These are phyloP conservation scores for Jatropha multifida DNA, from an alignment of 441 rosid species.

Conservation along the genomic window DNA sequence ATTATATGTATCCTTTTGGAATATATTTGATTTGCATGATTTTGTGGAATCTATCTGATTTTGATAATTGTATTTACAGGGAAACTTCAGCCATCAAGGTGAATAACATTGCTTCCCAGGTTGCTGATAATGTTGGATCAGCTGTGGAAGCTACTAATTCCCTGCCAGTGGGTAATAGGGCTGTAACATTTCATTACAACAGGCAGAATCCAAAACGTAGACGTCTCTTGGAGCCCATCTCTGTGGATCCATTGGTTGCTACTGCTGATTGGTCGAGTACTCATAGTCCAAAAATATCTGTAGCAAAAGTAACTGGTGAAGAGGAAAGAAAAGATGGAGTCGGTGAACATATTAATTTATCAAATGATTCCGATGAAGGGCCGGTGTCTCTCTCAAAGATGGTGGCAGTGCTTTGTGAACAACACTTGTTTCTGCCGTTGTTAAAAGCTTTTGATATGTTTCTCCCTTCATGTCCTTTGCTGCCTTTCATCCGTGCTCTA, in stretches of 20 bases:
- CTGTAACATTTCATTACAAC: conserved; percentile 77
- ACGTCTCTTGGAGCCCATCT: conserved; percentile 63
- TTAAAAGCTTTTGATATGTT: conserved; percentile 98
- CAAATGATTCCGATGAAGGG: conserved; percentile 60
- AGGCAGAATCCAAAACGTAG: conserved; percentile 88
- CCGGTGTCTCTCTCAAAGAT: conserved; percentile 73
- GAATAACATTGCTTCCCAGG: conserved; percentile 86
- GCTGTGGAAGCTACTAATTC: conserved; percentile 85
- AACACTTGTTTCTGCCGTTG: conserved; percentile 86
- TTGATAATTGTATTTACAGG: conserved; percentile 47
- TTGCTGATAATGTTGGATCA: conserved; percentile 84
- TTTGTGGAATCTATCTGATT: conserved; percentile 26
- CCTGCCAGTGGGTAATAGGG: conserved; percentile 55
- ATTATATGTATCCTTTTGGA: conserved; percentile 1
- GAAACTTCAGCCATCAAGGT: conserved; percentile 98
- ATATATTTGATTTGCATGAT: background rate
- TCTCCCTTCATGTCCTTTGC: conserved; percentile 91
- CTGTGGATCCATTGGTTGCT: conserved; percentile 43
- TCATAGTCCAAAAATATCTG: conserved; percentile 31
- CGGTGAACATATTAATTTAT: conserved; percentile 40
- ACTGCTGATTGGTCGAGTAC: conserved; percentile 38
- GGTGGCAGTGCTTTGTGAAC: conserved; percentile 98
- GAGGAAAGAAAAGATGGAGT: conserved; percentile 50
- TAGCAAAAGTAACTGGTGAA: conserved; percentile 38
- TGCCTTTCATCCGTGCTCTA: conserved; percentile 96